Percentiles rank a stretch among this genome's conserved stretches.
Conservation (phyloP, 1,284 basidiomycete genomes). For the Fomitopsis pinicola region DNA sequence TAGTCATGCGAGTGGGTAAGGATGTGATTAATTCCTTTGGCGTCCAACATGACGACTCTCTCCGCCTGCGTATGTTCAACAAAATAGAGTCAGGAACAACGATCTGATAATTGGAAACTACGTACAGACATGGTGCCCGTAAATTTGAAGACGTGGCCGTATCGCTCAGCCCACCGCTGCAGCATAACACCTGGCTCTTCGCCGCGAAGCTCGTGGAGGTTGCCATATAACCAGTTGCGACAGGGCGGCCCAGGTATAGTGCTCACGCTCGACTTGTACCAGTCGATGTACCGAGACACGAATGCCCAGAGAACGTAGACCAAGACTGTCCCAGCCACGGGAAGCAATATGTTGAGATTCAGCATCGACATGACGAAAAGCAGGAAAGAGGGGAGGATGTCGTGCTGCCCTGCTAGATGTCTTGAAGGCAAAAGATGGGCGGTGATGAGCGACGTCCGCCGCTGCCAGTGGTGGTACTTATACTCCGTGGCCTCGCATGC, state of each 20-base stretch:
- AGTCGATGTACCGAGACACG: constrained; percentile 4
- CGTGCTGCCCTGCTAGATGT: too few relatives aligned
- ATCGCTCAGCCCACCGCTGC: constrained; percentile 51
- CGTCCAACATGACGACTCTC: constrained; percentile 38
- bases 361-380: not conserved
- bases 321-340: not conserved
- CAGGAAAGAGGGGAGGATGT: too few relatives aligned
- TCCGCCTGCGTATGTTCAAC: constrained; percentile 24
- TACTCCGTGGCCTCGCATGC: too few relatives aligned
- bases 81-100: not conserved
- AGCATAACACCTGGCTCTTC: constrained; percentile 36
- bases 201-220: constrained; percentile 39
- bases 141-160: constrained; percentile 48
- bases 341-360: not conserved
- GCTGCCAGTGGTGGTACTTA: too few relatives aligned
- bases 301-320: constrained; percentile 5
- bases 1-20: constrained; percentile 30
- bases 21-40: constrained; percentile 33
- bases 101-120: not conserved
- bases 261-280: constrained; percentile 38
- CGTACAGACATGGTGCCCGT: constrained; percentile 43
- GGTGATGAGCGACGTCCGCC: too few relatives aligned
- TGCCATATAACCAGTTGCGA: constrained; percentile 49
- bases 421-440: too few relatives aligned
- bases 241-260: constrained; percentile 46